These are phyloP conservation scores for Asclepias syriaca DNA, from an alignment of 257 asterid species.

Conservation along the genomic window DNA sequence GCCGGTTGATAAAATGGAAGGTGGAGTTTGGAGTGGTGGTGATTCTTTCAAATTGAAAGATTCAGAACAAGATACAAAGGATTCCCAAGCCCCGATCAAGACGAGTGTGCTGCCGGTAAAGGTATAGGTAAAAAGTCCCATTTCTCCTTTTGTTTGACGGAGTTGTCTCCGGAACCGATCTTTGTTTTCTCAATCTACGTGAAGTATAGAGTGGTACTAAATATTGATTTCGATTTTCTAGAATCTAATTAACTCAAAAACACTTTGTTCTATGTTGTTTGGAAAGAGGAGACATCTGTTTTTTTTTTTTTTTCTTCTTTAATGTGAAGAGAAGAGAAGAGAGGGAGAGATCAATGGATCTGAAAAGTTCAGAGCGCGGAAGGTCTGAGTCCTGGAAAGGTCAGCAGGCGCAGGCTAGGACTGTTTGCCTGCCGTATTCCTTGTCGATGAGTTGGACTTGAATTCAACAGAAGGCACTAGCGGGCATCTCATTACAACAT, in stretches of 20 bases:
- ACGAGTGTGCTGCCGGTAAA: conserved; percentile 67
- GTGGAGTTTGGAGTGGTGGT: conserved; percentile 14
- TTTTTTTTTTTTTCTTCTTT: no score
- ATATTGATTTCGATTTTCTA: not conserved
- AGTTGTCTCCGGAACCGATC: not conserved
- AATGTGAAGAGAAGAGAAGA: not conserved
- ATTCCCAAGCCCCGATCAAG: conserved; percentile 73
- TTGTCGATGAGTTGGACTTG: not conserved
- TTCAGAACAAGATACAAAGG: conserved; percentile 36
- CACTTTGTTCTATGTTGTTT: no score
- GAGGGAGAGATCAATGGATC: not conserved
- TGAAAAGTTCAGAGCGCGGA: not conserved
- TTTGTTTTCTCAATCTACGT: not conserved
- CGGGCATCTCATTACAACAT: not conserved
- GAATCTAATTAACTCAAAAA: not conserved
- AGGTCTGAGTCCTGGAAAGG: not conserved
- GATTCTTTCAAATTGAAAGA: conserved; percentile 22
- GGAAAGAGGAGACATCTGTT: not conserved
- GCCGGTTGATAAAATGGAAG: conserved; percentile 16
- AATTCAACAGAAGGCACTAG: not conserved
- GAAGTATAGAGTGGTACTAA: not conserved
- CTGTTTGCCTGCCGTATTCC: not conserved
- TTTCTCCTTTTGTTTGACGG: conserved; percentile 11
- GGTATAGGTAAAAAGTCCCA: conserved; percentile 76
- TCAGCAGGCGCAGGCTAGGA: no score